phyloP scores from a whole-genome alignment of 495 filamentous ascomycete species.

The Podospora pseudoanserina region DNA sequence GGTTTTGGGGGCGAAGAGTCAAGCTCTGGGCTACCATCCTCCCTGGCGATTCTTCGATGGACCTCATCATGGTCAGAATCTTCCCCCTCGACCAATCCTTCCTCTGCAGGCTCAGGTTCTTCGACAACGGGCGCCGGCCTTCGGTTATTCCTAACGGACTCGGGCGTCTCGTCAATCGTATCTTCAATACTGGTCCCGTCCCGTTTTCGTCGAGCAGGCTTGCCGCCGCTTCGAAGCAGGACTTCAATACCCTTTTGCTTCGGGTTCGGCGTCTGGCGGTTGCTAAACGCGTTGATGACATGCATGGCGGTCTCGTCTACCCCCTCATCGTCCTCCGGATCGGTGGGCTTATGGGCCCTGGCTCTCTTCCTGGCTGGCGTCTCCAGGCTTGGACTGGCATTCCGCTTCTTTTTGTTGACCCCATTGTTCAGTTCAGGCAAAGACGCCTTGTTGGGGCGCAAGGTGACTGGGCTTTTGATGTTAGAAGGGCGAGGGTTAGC shows the following conservation, averaged over 20 bases:
- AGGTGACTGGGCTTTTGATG: not conserved
- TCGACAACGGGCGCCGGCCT: not conserved
- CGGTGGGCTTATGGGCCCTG: not conserved
- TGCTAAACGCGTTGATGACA: not conserved
- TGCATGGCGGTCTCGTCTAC: not conserved
- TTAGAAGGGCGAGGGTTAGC: not conserved
- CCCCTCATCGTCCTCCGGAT: conserved; percentile 1
- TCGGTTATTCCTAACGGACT: not conserved
- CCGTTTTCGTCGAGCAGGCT: not conserved
- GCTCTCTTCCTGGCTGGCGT: not conserved
- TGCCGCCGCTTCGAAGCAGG: not conserved
- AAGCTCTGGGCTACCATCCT: conserved; percentile 12
- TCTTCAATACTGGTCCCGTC: not conserved
- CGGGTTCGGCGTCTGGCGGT: not conserved
- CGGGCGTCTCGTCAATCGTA: not conserved
- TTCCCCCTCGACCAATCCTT: not conserved
- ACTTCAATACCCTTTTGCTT: not conserved
- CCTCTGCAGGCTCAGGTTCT: not conserved
- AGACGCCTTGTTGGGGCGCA: not conserved
- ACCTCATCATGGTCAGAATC: not conserved
- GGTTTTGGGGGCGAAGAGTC: conserved; percentile 10
- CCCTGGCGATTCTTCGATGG: not conserved
- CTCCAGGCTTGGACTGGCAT: not conserved
- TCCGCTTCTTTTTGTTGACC: not conserved
- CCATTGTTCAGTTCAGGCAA: not conserved